These are phyloP conservation scores for Rhizopus arrhizus DNA, from an alignment of 371 early-diverging fungal species.

Conservation along the genomic window DNA sequence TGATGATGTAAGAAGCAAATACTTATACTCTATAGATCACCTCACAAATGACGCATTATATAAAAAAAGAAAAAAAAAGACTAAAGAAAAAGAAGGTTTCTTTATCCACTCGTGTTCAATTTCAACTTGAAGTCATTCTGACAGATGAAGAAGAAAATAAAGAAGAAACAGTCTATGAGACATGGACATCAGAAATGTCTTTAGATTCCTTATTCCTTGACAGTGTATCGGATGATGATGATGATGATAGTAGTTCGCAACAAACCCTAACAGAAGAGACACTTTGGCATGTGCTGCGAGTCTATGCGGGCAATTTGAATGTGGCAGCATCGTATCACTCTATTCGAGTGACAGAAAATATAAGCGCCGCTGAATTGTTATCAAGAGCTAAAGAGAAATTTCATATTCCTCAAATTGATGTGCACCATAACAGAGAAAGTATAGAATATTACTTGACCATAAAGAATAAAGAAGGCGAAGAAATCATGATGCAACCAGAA, in stretches of 20 bases:
- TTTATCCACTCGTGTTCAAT: conserved; percentile 19
- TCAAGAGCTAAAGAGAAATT: conserved; percentile 50
- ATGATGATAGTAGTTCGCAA: conserved; percentile 1
- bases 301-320: conserved; percentile 57
- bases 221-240: neutral
- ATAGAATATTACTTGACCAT: conserved; percentile 52
- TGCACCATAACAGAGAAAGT: conserved; percentile 24
- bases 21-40: neutral
- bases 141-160: conserved; percentile 26
- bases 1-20: neutral
- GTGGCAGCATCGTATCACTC: conserved; percentile 57
- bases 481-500: conserved; percentile 38
- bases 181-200: conserved; percentile 31
- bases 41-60: neutral
- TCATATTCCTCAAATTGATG: conserved; percentile 39
- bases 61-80: neutral
- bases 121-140: conserved; percentile 29
- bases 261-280: neutral
- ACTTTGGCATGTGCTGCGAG: conserved; percentile 25
- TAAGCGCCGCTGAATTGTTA: conserved; percentile 48
- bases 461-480: conserved; percentile 41
- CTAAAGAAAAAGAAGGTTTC: conserved; percentile 18
- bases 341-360: conserved; percentile 46
- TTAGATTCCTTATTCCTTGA: conserved; percentile 12
- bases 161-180: conserved; percentile 28